A percentile compares a stretch with the other conserved stretches of the same genome.
Evolutionary conservation across 352 stramenopile species (phyloP).

Genomic region (Globisporangium nagaii): DNA sequence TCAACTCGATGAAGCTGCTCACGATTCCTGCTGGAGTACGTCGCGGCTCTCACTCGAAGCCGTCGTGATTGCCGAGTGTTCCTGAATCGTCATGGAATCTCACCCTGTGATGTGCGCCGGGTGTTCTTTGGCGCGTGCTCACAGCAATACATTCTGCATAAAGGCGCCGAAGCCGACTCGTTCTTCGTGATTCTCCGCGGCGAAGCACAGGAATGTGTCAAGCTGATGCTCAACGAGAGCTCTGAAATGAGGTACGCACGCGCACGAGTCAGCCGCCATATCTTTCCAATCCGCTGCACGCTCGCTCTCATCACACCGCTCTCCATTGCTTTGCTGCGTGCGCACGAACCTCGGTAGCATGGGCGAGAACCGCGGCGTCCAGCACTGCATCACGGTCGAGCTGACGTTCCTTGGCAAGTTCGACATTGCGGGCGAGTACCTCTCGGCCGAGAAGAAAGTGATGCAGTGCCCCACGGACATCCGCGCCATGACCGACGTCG

Average conservation of each 20-base stretch:
- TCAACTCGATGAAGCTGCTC: constrained; percentile 82
- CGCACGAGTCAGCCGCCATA: no score
- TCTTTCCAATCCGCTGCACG: no score
- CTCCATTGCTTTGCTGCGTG: background rate
- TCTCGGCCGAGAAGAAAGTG: constrained; percentile 68
- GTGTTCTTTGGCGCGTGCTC: background rate
- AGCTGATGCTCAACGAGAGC: constrained; percentile 55
- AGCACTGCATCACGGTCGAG: constrained; percentile 68
- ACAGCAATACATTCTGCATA: constrained; percentile 78
- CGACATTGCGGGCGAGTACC: constrained; percentile 75
- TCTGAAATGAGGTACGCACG: constrained; percentile 38
- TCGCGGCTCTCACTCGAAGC: background rate
- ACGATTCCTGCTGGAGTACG: constrained; percentile 45
- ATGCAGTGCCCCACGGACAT: constrained; percentile 66
- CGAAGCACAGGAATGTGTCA: constrained; percentile 64
- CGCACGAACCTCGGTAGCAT: constrained; percentile 23
- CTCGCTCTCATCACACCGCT: background rate
- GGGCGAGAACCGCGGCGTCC: constrained; percentile 48
- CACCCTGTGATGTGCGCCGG: no score
- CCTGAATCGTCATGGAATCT: no score
- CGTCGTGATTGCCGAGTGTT: no score
- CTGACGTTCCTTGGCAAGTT: constrained; percentile 78
- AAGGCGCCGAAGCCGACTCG: constrained; percentile 66
- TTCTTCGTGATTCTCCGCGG: constrained; percentile 75
- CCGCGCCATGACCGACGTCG: constrained; percentile 59